Percentiles rank a stretch among this genome's conserved stretches.
Conservation (phyloP, 805 yeast species). For the Allodekkera sacchari region DNA sequence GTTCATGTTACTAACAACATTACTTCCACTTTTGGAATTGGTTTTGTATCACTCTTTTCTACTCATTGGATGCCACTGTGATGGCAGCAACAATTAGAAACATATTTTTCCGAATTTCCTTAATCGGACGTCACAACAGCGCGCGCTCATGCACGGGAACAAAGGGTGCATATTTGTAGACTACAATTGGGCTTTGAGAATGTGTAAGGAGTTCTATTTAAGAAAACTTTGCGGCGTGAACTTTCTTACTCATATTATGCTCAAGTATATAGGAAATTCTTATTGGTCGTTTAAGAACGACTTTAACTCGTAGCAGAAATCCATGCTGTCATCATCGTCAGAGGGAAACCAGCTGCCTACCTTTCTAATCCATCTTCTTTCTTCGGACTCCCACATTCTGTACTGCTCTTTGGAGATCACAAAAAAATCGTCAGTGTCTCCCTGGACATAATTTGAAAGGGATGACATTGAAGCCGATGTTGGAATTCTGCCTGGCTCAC, state of each 20-base stretch:
- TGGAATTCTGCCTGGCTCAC: constrained; percentile 1
- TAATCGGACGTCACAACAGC: neutral
- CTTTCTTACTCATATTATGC: neutral
- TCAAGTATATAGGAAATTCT: neutral
- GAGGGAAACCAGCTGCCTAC: constrained; percentile 29
- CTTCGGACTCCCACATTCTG: constrained; percentile 24
- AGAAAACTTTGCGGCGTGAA: no score
- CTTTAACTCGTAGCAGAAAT: constrained; percentile 24
- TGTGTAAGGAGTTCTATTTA: neutral
- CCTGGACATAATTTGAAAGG: constrained; percentile 1
- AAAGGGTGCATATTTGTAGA: neutral
- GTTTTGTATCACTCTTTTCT: no score
- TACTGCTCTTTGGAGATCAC: constrained; percentile 19
- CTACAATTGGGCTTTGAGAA: neutral
- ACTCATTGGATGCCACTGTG: no score
- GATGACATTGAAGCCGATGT: constrained; percentile 4
- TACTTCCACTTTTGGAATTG: no score
- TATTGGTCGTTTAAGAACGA: constrained; percentile 20
- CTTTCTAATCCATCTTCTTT: constrained; percentile 26
- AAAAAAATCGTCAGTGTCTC: constrained; percentile 11
- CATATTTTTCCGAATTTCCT: neutral
- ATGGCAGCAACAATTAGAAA: neutral
- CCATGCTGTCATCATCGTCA: constrained; percentile 16
- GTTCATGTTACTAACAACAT: no score
- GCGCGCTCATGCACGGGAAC: neutral